Evolutionary conservation across 805 yeast species (phyloP), one percentile per base, ranked within the genome.

Genomic region (Saccharomycopsis sp.): DNA sequence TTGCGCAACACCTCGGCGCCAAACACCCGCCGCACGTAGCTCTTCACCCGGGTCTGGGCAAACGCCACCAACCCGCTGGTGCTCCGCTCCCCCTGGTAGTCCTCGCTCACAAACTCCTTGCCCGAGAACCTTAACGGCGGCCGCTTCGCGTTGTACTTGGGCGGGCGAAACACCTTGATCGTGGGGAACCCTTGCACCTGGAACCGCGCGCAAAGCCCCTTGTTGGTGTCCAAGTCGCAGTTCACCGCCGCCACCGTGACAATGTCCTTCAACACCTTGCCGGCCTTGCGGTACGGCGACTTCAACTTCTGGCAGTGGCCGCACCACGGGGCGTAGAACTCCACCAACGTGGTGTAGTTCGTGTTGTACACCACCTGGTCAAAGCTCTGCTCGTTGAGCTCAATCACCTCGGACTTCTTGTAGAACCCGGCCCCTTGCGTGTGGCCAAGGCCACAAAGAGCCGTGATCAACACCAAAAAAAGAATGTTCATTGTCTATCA

Each of bases 271-370:
- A 83, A 63, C 21, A 62, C 58, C 38, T 71, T 73, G 5, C 83
- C 94, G 10, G 79, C 74, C 53, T 78, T 78, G 36, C 66, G 63
- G 58, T 68, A 80, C 2, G 74, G 75, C 3, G 81, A 78, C 44
- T 76, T 73, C 38, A 89, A 63, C 43, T 75, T 70, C 52, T 77
- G 71, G 61, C 98, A 89, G 60, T 89, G 86, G 4, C 96, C 96
- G 65, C 98, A 89, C 97, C 97, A 88, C 29, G 96, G 96, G 4
- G 97, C 96, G 59, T 81, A 88, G 60, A 88, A 88, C 63, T 87
- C 87, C 17, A 86, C 87, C 15, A 87, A 62, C 1, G 95, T 61
- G 2, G 94, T 81, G 52, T 85, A 81, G 55, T 86, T 86, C 2
- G 94, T 68, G 17, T 66, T 59, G 32, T 75, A 66, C 3, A 88